Base-by-base conservation (phyloP, 805 yeast species). In the Candida vartiovaarae region DNA sequence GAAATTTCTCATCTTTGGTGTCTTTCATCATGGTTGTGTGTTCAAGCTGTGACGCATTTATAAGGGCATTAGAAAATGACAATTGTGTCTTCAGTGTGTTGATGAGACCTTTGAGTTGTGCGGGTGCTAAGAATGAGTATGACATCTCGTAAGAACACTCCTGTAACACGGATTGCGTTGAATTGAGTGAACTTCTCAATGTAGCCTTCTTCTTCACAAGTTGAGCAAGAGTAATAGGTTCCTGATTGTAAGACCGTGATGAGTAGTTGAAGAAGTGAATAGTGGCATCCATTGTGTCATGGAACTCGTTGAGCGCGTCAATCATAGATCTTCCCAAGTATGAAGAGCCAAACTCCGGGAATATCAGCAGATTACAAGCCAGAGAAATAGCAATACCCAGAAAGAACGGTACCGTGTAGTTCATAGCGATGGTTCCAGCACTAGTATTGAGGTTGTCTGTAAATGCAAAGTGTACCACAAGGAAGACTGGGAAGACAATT, bases 261-360 rank as follows among this genome's bases (percentile, higher is more conserved):
- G 42, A 38, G 28, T 58, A 55, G 7, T 63, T 53, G 45, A 72
- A 72, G 44, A 65, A 69, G n/a, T 62, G 63, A 5, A 67, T 58
- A 0, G 75, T 55, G 6, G 59, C 53, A 38, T 67, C 68, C 10
- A 72, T 46, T 11, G 71, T 62, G n/a, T 44, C 44, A 20, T 72
- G 72, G 3, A 72, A 48, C 41, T 66, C 70, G 45, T 67, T 64
- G 23, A 74, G 40, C 0, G 71, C 59, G 32, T 64, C 64, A 0
- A 69, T 56, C 6, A 71, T 62, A 1, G 73, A 60, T 31, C 64
- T 64, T 28, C 79, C 79, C 9, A 75, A 51, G 49, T 67, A 71
- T 0, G 74, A 65, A 25, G 75, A 66, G 11, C 80, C 80, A 55
- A 72, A 71, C 47, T 75, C 80, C 2, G 80, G 80, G 48, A 71